phyloP scores from a whole-genome alignment of 371 early-diverging fungal genomes.

The Apophysomyces ossiformis region DNA sequence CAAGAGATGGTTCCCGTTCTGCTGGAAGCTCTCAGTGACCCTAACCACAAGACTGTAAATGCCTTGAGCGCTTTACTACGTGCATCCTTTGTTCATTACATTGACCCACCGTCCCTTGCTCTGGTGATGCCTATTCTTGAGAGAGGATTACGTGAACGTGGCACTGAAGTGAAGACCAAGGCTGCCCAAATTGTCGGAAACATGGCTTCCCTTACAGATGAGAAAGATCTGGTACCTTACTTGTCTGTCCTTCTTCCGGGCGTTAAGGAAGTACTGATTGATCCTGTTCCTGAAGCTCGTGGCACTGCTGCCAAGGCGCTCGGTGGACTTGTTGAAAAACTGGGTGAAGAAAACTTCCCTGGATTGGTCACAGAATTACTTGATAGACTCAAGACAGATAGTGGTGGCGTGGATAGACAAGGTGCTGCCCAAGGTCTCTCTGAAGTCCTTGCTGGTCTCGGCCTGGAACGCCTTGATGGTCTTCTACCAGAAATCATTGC shows the following conservation, averaged over 20 bases:
- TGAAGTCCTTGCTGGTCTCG: conserved; percentile 92
- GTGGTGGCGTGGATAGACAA: conserved; percentile 92
- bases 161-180: conserved; percentile 89
- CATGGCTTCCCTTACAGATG: conserved; percentile 93
- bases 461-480: conserved; percentile 84
- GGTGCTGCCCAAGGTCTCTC: conserved; percentile 98
- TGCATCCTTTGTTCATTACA: conserved; percentile 96
- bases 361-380: conserved; percentile 86
- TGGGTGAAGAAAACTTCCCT: conserved; percentile 95
- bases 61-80: conserved; percentile 87
- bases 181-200: conserved; percentile 97
- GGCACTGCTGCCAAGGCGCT: conserved; percentile 93
- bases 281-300: conserved; percentile 96
- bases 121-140: conserved; percentile 93
- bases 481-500: conserved; percentile 90
- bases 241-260: conserved; percentile 82
- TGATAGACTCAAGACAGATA: conserved; percentile 81
- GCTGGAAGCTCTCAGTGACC: conserved; percentile 89
- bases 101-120: conserved; percentile 96
- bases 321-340: conserved; percentile 88
- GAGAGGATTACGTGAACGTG: conserved; percentile 91
- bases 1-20: conserved; percentile 87
- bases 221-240: conserved; percentile 90
- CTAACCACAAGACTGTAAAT: conserved; percentile 80
- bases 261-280: conserved; percentile 87